Percentiles rank a stretch among this genome's conserved stretches.
Conservation (phyloP, 1,284 basidiomycete species). For the Flammula alnicola region DNA sequence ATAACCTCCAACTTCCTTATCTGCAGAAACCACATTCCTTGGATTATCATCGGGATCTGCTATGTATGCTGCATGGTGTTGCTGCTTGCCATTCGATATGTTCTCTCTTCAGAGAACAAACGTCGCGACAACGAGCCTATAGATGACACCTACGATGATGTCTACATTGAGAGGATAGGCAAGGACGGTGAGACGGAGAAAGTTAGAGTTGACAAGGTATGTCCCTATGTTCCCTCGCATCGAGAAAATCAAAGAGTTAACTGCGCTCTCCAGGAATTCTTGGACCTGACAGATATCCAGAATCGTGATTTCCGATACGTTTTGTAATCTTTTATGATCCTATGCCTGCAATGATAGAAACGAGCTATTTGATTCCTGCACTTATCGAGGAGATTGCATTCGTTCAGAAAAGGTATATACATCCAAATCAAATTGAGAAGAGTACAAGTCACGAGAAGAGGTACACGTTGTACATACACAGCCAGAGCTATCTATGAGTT, state of each 20-base stretch:
- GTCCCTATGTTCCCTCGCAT: not conserved
- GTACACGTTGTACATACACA: too few species aligned
- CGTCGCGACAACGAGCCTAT: constrained; percentile 59
- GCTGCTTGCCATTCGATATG: constrained; percentile 54
- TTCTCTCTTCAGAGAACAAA: constrained; percentile 67
- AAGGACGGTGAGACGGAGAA: constrained; percentile 55
- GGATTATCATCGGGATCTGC: constrained; percentile 66
- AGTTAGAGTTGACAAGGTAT: constrained; percentile 63
- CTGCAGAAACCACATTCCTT: constrained; percentile 60
- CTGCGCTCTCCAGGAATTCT: constrained; percentile 50
- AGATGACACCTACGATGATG: constrained; percentile 63
- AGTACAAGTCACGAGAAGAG: too few species aligned
- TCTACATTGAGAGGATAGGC: constrained; percentile 59
- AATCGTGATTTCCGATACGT: constrained; percentile 68
- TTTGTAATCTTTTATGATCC: too few species aligned
- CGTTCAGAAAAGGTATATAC: too few species aligned
- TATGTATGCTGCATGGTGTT: constrained; percentile 52
- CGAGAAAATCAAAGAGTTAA: not conserved
- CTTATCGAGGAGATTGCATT: too few species aligned
- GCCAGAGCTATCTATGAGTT: too few species aligned
- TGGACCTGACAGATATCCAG: constrained; percentile 71
- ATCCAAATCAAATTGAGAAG: too few species aligned
- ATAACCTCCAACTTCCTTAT: not conserved
- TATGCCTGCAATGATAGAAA: too few species aligned
- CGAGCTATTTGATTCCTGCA: too few species aligned